Percentiles rank a stretch among this genome's conserved stretches.
phyloP scores from a whole-genome alignment of 2,329 filamentous ascomycete genomes.

The Neonectria ditissima region DNA sequence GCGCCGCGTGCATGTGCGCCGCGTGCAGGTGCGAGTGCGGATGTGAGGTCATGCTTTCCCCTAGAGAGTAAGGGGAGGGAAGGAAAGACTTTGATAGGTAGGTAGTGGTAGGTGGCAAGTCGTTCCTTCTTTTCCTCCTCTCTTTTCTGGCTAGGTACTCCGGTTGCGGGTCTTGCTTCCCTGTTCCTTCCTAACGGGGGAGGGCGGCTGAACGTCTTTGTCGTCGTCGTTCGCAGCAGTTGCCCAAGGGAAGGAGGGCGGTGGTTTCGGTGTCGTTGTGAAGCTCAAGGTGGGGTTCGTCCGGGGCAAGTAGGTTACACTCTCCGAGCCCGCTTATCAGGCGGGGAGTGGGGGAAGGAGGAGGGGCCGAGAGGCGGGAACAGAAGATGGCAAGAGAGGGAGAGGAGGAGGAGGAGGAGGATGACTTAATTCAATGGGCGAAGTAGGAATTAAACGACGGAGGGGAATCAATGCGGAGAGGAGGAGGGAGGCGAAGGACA shows the following conservation, averaged over 20 bases:
- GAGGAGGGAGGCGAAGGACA: background rate
- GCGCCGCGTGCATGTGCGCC: too few species aligned
- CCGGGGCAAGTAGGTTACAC: too few species aligned
- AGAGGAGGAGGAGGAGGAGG: background rate
- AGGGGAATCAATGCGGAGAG: background rate
- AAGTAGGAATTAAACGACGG: background rate
- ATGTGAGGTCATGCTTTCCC: slow-evolving; percentile 54
- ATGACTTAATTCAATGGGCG: too few species aligned
- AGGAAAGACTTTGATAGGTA: too few species aligned
- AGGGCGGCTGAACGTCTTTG: background rate
- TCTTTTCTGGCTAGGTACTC: too few species aligned
- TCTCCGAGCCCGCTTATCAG: too few species aligned
- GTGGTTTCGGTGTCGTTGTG: background rate
- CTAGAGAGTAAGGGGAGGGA: too few species aligned
- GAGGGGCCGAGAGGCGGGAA: background rate
- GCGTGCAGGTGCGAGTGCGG: background rate
- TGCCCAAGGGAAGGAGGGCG: background rate
- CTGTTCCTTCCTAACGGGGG: too few species aligned
- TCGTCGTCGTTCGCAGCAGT: too few species aligned
- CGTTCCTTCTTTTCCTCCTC: too few species aligned
- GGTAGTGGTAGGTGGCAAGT: too few species aligned
- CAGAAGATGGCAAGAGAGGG: background rate
- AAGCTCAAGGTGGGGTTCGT: slow-evolving; percentile 2
- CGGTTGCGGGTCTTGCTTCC: too few species aligned
- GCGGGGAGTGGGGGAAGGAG: background rate